Conservation (phyloP, 306 rosid species). For the Cotoneaster glaucophyllus region DNA sequence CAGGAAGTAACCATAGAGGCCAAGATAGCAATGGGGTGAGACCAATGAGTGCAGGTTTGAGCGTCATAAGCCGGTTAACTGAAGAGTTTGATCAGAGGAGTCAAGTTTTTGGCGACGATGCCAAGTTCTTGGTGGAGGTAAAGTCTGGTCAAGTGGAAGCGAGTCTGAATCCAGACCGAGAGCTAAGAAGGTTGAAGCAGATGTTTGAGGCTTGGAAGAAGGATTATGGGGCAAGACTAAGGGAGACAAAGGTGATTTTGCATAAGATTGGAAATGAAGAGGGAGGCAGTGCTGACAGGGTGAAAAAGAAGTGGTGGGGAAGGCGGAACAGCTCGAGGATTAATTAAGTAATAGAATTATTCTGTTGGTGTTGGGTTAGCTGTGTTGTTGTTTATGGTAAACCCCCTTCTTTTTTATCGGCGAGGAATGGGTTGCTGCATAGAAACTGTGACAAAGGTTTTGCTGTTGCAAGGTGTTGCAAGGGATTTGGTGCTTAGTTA, state of each 20-base stretch:
- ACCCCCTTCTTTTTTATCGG: constrained; percentile 17
- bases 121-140: constrained; percentile 99
- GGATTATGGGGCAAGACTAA: constrained; percentile 73
- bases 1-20: constrained; percentile 50
- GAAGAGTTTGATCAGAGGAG: constrained; percentile 98
- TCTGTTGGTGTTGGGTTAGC: constrained; percentile 5
- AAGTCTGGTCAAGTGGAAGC: constrained; percentile 98
- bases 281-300: constrained; percentile 48
- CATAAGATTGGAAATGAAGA: constrained; percentile 82
- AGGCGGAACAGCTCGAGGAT: constrained; percentile 90
- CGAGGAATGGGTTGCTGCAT: constrained; percentile 12
- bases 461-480: constrained; percentile 25
- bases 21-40: constrained; percentile 81
- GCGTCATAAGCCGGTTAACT: constrained; percentile 87
- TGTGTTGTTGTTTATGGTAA: constrained; percentile 32
- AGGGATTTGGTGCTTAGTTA: constrained; percentile 13
- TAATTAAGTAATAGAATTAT: constrained; percentile 29
- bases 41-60: constrained; percentile 94
- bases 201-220: constrained; percentile 99
- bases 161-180: constrained; percentile 79
- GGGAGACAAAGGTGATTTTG: constrained; percentile 84
- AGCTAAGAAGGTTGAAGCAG: constrained; percentile 88
- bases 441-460: constrained; percentile 21
- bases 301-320: constrained; percentile 92
- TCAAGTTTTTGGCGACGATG: constrained; percentile 95